These are phyloP conservation scores for Alnus glutinosa DNA, from an alignment of 306 rosid species.

Conservation along the genomic window DNA sequence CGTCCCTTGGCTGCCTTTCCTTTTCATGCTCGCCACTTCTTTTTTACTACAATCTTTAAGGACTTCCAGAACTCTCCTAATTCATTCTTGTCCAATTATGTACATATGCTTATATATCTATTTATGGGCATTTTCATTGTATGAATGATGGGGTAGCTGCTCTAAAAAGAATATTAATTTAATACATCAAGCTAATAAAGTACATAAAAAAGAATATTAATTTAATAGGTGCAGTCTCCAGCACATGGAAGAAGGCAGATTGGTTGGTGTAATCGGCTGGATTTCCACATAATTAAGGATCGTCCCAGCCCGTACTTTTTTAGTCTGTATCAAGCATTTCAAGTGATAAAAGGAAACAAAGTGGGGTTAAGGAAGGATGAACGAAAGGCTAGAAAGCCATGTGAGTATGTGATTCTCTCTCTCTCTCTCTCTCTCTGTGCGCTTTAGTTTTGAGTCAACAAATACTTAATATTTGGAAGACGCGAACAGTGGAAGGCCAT, in stretches of 20 bases:
- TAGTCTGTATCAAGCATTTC: background rate
- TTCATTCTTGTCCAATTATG: background rate
- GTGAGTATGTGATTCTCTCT: background rate
- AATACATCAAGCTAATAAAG: background rate
- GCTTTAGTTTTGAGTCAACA: background rate
- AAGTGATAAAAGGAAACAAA: background rate
- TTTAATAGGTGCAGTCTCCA: background rate
- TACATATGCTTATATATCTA: background rate
- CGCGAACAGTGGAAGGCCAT: background rate
- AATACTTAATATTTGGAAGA: background rate
- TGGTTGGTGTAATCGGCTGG: background rate
- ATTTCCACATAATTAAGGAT: background rate
- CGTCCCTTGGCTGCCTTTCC: background rate
- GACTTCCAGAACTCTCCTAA: background rate
- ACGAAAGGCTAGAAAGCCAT: background rate
- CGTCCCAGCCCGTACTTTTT: background rate
- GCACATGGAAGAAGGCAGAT: slow-evolving; percentile 5
- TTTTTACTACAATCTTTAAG: background rate
- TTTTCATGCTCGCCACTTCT: background rate
- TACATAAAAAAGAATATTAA: background rate
- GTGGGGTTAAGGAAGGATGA: background rate
- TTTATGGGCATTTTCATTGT: slow-evolving; percentile 4
- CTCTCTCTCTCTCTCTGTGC: background rate
- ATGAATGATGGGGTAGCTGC: slow-evolving; percentile 2
- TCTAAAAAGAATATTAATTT: background rate